Evolutionary conservation across 257 asterid genomes (phyloP).

Genomic region (Solanum pinnatisectum): DNA sequence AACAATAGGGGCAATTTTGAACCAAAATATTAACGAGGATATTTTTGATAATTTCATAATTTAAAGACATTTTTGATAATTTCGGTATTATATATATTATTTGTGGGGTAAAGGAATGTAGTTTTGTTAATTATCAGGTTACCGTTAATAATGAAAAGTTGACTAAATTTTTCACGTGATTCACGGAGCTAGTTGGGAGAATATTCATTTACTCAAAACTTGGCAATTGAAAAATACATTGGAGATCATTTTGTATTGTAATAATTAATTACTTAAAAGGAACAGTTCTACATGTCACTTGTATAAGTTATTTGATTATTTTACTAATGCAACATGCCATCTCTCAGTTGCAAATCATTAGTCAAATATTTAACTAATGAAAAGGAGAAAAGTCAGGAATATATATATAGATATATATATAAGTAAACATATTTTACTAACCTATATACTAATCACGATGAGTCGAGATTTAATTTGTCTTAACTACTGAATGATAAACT

Average conservation of each 20-base stretch:
- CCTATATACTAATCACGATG: too few species aligned
- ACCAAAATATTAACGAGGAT: accelerated
- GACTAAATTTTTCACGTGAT: neutral
- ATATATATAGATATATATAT: too few species aligned
- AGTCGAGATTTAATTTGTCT: too few species aligned
- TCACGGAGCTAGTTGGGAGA: neutral
- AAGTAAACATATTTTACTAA: too few species aligned
- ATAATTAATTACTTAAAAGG: too few species aligned
- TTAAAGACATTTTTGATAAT: too few species aligned
- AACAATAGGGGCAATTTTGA: too few species aligned
- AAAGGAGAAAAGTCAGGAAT: neutral
- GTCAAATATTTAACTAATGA: neutral
- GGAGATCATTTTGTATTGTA: neutral
- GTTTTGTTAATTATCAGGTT: neutral
- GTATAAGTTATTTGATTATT: neutral
- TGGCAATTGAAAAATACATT: neutral
- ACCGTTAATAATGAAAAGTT: neutral
- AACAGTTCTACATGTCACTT: neutral
- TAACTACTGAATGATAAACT: too few species aligned
- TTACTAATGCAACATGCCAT: neutral
- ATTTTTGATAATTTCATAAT: too few species aligned
- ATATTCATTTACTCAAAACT: neutral
- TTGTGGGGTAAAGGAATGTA: neutral
- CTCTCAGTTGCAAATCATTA: neutral
- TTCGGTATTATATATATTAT: too few species aligned